phyloP scores from a whole-genome alignment of 2,329 filamentous ascomycete genomes.

The Dryadomyces quercivorus region DNA sequence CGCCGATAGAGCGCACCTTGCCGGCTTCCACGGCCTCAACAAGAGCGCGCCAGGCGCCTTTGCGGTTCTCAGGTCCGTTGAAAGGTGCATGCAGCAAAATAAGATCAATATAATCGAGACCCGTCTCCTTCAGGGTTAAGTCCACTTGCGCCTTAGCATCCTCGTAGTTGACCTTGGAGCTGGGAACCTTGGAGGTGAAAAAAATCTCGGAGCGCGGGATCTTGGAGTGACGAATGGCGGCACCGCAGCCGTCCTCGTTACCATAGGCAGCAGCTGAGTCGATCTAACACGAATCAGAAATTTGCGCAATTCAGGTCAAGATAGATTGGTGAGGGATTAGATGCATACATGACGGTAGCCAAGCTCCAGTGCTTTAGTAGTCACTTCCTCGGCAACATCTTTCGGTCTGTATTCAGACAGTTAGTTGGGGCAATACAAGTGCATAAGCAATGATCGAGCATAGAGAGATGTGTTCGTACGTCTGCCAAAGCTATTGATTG shows the following conservation, averaged over 20 bases:
- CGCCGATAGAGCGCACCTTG: constrained; percentile 47
- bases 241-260: constrained; percentile 50
- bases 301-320: not conserved
- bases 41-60: constrained; percentile 48
- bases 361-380: constrained; percentile 26
- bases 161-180: constrained; percentile 39
- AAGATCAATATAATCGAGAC: constrained; percentile 56
- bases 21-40: constrained; percentile 52
- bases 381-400: constrained; percentile 5
- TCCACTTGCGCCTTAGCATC: constrained; percentile 51
- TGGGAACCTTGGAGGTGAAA: constrained; percentile 46
- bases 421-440: not conserved
- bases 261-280: constrained; percentile 52
- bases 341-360: constrained; percentile 32
- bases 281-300: constrained; percentile 27
- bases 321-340: no score
- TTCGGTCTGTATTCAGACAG: not conserved
- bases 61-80: constrained; percentile 41
- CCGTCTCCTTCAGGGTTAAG: constrained; percentile 47
- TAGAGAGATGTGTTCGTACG: constrained; percentile 22
- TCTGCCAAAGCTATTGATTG: constrained; percentile 35
- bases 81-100: constrained; percentile 51
- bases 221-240: constrained; percentile 39
- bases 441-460: no score
- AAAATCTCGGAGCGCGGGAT: constrained; percentile 43